A percentile compares a stretch with the other conserved stretches of the same genome.
Conservation (phyloP, 78 protist genomes). For the Pigoraptor vietnamica region DNA sequence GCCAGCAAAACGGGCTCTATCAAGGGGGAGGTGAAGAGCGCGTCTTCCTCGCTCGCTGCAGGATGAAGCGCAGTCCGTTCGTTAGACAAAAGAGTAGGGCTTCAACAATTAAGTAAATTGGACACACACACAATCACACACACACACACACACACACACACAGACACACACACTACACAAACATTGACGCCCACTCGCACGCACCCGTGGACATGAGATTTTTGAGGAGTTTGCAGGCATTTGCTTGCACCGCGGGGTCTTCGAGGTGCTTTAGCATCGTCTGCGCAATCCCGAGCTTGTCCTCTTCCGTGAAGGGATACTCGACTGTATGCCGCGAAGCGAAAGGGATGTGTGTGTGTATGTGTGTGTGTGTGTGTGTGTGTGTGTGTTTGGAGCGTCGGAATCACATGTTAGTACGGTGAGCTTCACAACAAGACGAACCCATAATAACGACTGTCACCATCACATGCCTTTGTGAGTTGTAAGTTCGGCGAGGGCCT, state of each 20-base stretch:
- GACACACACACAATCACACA: neutral
- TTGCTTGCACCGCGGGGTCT: neutral
- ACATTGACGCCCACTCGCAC: neutral
- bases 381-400: too few relatives aligned
- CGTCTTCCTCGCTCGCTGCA: neutral
- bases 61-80: too few relatives aligned
- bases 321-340: too few relatives aligned
- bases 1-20: neutral
- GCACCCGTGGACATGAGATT: neutral
- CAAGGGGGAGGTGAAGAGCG: neutral
- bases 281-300: neutral
- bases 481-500: neutral
- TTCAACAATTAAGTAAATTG: too few relatives aligned
- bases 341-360: too few relatives aligned
- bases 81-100: too few relatives aligned
- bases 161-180: neutral
- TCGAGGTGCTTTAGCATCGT: neutral
- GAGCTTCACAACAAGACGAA: neutral
- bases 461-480: neutral
- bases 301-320: neutral
- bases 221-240: neutral
- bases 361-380: too few relatives aligned
- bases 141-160: neutral
- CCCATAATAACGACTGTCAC: too few relatives aligned
- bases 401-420: too few relatives aligned